Percentiles rank a stretch among this genome's conserved stretches.
phyloP scores from a whole-genome alignment of 768 basidiomycete species.

The Boletus subcaerulescens region DNA sequence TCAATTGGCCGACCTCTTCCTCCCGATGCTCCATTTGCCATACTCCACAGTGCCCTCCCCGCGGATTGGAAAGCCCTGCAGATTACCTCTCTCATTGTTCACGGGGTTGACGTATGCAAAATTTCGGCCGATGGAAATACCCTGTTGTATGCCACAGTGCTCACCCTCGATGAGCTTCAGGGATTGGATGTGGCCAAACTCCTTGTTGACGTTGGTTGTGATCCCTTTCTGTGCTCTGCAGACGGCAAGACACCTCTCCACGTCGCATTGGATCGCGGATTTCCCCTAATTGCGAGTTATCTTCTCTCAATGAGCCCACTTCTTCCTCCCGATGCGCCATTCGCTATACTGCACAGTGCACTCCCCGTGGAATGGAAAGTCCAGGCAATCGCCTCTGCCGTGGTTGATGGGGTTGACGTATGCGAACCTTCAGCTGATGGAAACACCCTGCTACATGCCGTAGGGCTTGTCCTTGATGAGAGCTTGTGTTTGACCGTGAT shows the following conservation, averaged over 20 bases:
- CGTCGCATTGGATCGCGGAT: not conserved
- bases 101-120: not conserved
- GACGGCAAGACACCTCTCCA: constrained; percentile 2
- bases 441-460: not conserved
- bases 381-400: not conserved
- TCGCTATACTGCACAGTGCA: not conserved
- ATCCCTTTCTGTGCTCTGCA: not conserved
- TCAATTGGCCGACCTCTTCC: not conserved
- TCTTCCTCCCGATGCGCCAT: not conserved
- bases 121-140: not conserved
- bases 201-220: constrained; percentile 7
- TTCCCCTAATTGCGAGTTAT: not conserved
- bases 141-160: not conserved
- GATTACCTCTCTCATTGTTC: not conserved
- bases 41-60: not conserved
- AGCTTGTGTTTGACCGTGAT: no score
- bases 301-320: not conserved
- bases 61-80: not conserved
- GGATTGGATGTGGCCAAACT: not conserved
- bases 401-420: not conserved
- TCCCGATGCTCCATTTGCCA: not conserved
- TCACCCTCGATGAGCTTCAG: no score
- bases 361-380: not conserved
- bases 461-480: no score
- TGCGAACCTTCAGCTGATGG: not conserved